Conservation (phyloP, 257 asterid genomes). For the Linderniella brevidens region DNA sequence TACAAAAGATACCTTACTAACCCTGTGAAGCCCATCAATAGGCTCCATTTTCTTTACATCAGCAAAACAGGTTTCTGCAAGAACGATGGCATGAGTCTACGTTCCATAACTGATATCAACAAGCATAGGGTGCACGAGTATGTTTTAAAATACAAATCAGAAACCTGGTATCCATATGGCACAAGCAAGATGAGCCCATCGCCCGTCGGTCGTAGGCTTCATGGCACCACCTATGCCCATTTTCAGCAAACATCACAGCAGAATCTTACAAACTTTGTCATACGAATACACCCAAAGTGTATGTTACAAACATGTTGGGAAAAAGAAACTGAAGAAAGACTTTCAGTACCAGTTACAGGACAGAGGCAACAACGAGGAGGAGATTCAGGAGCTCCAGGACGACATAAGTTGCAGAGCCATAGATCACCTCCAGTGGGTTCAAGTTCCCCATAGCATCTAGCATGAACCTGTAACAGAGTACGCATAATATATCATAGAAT, state of each 20-base stretch:
- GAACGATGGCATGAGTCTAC: conserved; percentile 10
- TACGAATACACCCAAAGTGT: conserved; percentile 4
- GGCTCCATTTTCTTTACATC: conserved; percentile 95
- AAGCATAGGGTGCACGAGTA: background rate
- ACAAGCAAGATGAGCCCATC: conserved; percentile 99
- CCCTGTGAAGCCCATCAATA: conserved; percentile 72
- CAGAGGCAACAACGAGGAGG: conserved; percentile 88
- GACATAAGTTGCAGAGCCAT: conserved; percentile 98
- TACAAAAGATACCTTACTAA: conserved; percentile 55
- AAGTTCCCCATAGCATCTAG: conserved; percentile 89
- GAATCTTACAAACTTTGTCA: background rate
- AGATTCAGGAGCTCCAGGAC: conserved; percentile 76
- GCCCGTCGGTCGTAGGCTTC: conserved; percentile 98
- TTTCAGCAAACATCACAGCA: conserved; percentile 12
- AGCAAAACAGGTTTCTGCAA: conserved; percentile 83
- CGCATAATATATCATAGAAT: conserved; percentile 1
- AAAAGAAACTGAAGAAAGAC: conserved; percentile 4
- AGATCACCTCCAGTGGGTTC: conserved; percentile 75
- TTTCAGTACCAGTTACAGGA: conserved; percentile 64
- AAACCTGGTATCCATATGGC: conserved; percentile 99
- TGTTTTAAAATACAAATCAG: conserved; percentile 6
- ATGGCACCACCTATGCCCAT: conserved; percentile 83
- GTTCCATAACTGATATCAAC: conserved; percentile 4
- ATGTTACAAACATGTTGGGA: background rate
- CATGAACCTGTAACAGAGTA: conserved; percentile 66